Base-by-base conservation (phyloP, 1,139 yeast genomes). In the Candida pseudoviswanathii region DNA sequence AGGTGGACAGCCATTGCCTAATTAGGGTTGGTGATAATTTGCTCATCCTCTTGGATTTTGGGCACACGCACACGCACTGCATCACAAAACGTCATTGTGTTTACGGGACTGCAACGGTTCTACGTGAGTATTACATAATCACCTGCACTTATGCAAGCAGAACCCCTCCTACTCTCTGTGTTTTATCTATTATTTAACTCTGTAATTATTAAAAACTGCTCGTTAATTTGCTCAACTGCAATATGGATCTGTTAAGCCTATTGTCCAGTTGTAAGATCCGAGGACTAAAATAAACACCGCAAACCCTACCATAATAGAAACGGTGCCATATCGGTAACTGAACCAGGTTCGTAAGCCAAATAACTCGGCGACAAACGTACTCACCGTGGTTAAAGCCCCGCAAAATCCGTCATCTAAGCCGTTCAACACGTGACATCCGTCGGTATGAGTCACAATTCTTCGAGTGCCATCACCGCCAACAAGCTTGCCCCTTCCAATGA, bases 301-400 rank as follows among this genome's bases (percentile, higher is more conserved):
- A 55, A 76, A 84, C 11, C 81, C 66, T 0, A 66, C 48, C 4
- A 63, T 51, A 2, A 83, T 55, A 22, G 82, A 74, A 0, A 54
- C 44, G 4, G 62, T 25, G 0, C 73, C 80, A 57, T 82, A 82
- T 1, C 58, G 46, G 57, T 79, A 80, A 2, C 75, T 55, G 59
- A 67, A 47, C 1, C 41, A 6, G 2, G 64, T 54, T 11, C 58
- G 56, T 9, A 85, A 58, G 0, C 70, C 71, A 55, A 73, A 73
- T 40, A 89, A 64, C 62, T 91, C 97, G 31, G 79, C 82, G 3
- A 87, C 77, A 58, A 90, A 86, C 0, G 96, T 86, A 49, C 91
- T 84, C 34, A 89, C 81, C 0, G 97, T 91, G 34, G 94, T 84
- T 43, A 89, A 66, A 3, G 84, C 77, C 0, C 96, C 97, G 62